Conservation (phyloP, 176 grass and related monocot species). For the Elaeis guineensis region DNA sequence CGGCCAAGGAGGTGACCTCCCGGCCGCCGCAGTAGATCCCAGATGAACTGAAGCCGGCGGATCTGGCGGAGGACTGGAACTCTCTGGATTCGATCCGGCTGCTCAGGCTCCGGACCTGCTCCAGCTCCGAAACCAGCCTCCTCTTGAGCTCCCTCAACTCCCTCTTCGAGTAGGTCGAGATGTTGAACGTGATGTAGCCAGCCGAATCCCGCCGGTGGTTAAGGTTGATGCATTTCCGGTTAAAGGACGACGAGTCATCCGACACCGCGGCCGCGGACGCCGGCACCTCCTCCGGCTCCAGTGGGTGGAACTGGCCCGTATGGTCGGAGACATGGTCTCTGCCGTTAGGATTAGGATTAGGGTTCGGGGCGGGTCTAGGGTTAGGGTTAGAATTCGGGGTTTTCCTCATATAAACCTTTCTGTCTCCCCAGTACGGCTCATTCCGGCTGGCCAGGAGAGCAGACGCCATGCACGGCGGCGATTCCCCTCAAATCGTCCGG, state of each 20-base stretch:
- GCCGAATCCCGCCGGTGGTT: neutral
- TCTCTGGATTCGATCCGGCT: constrained; percentile 59
- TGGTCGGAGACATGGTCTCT: constrained; percentile 10
- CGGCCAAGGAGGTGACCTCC: neutral
- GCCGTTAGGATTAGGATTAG: constrained; percentile 2
- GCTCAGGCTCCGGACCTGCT: constrained; percentile 61
- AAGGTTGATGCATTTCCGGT: neutral
- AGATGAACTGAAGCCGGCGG: neutral
- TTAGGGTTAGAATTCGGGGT: constrained; percentile 27
- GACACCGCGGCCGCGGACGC: neutral
- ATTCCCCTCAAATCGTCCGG: constrained; percentile 10
- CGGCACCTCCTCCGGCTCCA: neutral
- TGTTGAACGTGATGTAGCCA: constrained; percentile 25
- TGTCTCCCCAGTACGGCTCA: constrained; percentile 50
- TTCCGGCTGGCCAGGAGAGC: constrained; percentile 50
- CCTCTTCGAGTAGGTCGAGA: constrained; percentile 19
- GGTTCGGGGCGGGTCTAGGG: constrained; percentile 35
- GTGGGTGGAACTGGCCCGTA: neutral
- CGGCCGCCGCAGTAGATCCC: neutral
- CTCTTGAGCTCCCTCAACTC: constrained; percentile 47
- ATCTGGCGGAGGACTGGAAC: constrained; percentile 14
- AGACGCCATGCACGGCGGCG: constrained; percentile 52
- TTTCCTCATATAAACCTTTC: constrained; percentile 24
- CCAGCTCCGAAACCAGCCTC: constrained; percentile 60
- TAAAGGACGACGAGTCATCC: constrained; percentile 3